Evolutionary conservation across 805 yeast species (phyloP).

Genomic region (Sugiyamaella qingdaonensis): DNA sequence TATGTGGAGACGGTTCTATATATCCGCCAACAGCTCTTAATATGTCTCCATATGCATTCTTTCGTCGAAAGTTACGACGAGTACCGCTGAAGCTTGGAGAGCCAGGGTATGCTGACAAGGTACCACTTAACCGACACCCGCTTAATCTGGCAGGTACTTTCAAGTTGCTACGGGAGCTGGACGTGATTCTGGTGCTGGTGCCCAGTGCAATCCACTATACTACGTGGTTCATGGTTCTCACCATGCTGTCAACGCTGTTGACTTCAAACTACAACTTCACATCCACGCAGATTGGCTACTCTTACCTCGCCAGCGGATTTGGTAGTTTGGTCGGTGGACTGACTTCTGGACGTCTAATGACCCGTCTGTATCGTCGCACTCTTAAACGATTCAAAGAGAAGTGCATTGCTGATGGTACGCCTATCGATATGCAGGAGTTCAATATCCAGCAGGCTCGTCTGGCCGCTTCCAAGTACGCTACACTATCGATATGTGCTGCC

Average conservation of each 20-base stretch:
- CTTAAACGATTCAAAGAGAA: conserved; percentile 17
- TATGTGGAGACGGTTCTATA: conserved; percentile 73
- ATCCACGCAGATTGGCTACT: conserved; percentile 59
- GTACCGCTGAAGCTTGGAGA: conserved; percentile 22
- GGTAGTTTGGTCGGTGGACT: conserved; percentile 64
- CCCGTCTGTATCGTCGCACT: conserved; percentile 2
- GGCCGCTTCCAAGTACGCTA: conserved; percentile 43
- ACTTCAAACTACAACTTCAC: conserved; percentile 46
- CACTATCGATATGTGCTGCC: conserved; percentile 39
- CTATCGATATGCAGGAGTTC: conserved; percentile 40
- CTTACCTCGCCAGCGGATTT: conserved; percentile 71
- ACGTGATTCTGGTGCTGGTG: conserved; percentile 46
- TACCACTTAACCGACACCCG: conserved; percentile 2
- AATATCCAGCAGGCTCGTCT: conserved; percentile 55
- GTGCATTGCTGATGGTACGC: conserved; percentile 25
- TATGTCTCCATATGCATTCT: conserved; percentile 24
- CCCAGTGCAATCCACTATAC: conserved; percentile 64
- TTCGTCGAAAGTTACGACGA: conserved; percentile 22
- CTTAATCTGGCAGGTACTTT: conserved; percentile 8
- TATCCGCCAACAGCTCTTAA: conserved; percentile 39
- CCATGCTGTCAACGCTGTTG: conserved; percentile 49
- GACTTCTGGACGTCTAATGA: conserved; percentile 49
- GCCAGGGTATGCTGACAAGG: conserved; percentile 15
- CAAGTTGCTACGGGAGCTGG: conserved; percentile 13
- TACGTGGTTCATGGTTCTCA: conserved; percentile 64